Base-by-base conservation (phyloP, 2,329 filamentous ascomycete species). In the Fusarium sp. region DNA sequence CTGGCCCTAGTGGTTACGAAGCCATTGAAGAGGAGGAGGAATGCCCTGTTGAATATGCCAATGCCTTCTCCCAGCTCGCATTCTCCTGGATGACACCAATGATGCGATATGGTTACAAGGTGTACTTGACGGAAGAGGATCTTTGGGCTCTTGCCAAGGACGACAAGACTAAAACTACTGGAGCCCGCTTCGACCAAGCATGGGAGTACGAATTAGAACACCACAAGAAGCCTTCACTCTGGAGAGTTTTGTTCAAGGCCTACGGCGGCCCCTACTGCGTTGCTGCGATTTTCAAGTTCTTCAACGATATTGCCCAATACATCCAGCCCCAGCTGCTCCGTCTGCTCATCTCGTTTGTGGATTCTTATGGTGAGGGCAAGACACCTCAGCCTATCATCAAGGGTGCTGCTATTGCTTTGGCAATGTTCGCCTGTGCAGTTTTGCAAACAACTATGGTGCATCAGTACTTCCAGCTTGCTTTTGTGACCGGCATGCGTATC, bases 51-150 rank as follows among this genome's bases (percentile, higher is more conserved):
- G 94, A 98, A 80, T 97, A 97, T 78, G 94, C 96, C 14, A 94
- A 95, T 64, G 86, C 98, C 55, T 99, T 99, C 82, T 97, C 95
- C 6, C 89, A 93, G 53, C 86, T 99, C 47, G 97, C 95, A 0
- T 99, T 99, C 80, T 91, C 92, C 57, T 99, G 96, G 96, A 98
- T 99, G 95, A 98, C 96, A 0, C 94, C 96, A 1, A 83, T 99
- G 88, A 99, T 99, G 96, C 94, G 90, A 77, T 91, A 91, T 77
- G 96, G 96, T 2, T 98, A 99, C 83, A 93, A 92, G 76, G 89
- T 94, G 63, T 99, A 90, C 78, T 85, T 99, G 66, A 97, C 94
- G 2, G 94, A 98, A 78, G 93, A 98, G 69, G 95, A 99, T 79
- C 86, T 99, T 25, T 99, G 97, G 97, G 95, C 93, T 65, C 84